phyloP scores from a whole-genome alignment of 306 rosid species.

The Dryas octopetala region DNA sequence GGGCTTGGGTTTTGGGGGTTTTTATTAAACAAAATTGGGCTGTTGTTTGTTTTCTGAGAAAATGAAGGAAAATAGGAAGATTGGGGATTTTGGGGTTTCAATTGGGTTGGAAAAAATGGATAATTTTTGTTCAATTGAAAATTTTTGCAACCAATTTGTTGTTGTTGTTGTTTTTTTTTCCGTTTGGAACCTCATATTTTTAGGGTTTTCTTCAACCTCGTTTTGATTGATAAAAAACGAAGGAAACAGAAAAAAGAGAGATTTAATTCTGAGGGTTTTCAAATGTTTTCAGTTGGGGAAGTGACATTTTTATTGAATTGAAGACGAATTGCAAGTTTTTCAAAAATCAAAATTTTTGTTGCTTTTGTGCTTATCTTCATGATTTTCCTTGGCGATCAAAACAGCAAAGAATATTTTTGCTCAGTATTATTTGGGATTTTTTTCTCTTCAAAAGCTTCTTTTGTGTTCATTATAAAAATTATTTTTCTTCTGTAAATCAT shows the following conservation, averaged over 20 bases:
- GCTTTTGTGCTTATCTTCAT: no score
- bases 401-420: neutral
- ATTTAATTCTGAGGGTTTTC: neutral
- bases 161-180: neutral
- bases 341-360: no score
- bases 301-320: neutral
- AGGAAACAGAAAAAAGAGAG: neutral
- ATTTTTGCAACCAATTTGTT: neutral
- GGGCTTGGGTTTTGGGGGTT: neutral
- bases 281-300: neutral
- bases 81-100: conserved; percentile 1
- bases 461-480: neutral
- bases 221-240: neutral
- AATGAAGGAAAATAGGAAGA: conserved; percentile 10
- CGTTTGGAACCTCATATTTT: neutral
- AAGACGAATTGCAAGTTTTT: neutral
- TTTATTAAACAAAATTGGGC: neutral
- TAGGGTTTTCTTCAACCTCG: conserved; percentile 6
- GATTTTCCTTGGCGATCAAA: neutral
- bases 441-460: neutral
- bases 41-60: conserved; percentile 1
- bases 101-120: neutral
- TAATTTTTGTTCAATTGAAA: neutral
- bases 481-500: neutral
- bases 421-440: neutral